Base-by-base conservation (phyloP, 2,329 filamentous ascomycete species). In the Ophiostoma perfectum region DNA sequence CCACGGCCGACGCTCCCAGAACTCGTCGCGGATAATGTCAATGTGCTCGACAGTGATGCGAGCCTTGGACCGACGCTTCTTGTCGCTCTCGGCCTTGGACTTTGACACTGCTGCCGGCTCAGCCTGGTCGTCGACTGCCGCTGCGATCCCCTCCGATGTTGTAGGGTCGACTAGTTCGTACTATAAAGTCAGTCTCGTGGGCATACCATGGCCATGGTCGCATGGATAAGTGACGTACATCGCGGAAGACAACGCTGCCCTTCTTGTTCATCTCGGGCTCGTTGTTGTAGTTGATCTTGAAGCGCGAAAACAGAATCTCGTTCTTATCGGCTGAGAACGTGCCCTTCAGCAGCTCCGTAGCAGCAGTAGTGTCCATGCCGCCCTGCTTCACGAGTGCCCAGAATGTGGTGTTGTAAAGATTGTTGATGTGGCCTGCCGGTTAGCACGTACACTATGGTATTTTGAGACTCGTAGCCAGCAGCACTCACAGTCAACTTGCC, bases 281-380 rank as follows among this genome's bases (percentile, higher is more conserved):
- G 73, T 97, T 95, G 78, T 99, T 99, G 80, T 99, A 99, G 79
- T 99, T 99, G 76, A 98, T 93, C 2, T 88, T 86, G 77, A 97
- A 98, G 39, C 85, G 84, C 1, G 88, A 90, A 78, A 95, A 99
- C 14, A 99, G 80, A 27, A 99, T 96, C 80, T 99, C 95, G 75
- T 99, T 95, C 80, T 99, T 99, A 75, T 98, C 93, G 2, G 87
- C 83, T 3, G 93, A 86, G 1, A 96, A 79, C 0, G 93, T 96
- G 3, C 94, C 93, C 73, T 91, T 88, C 62, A 99, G 84, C 70
- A 86, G 85, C 75, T 90, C 85, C 76, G 98, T 94, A 0, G 95
- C 95, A 69, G 92, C 90, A 66, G 88, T 89, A 42, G 39, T 65
- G 58, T 72, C 71, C 39, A 74, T 60, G 0, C 89, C 90, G 2